These are phyloP conservation scores for Neurospora sublineolata DNA, from an alignment of 495 filamentous ascomycete genomes.

Conservation along the genomic window DNA sequence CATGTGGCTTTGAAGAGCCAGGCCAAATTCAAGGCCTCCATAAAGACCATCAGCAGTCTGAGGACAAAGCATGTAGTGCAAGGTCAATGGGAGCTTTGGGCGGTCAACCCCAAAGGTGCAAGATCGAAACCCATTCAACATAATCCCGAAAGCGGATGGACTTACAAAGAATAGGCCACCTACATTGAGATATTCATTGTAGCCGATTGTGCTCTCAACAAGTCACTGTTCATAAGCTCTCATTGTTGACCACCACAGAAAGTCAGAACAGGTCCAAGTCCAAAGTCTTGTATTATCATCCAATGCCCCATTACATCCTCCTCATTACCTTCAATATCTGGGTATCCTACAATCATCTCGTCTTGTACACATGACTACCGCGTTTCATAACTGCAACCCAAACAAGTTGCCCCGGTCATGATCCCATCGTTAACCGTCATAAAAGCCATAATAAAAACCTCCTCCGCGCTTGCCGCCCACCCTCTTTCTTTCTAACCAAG, in stretches of 20 bases:
- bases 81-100: background rate
- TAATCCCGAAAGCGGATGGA: background rate
- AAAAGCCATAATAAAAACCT: background rate
- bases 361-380: background rate
- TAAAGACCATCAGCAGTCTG: background rate
- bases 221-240: background rate
- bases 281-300: background rate
- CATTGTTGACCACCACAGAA: background rate
- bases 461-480: background rate
- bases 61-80: background rate
- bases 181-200: background rate
- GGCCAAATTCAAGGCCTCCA: background rate
- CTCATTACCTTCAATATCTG: background rate
- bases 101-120: background rate
- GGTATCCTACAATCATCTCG: background rate
- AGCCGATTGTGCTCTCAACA: background rate
- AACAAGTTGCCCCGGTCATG: background rate
- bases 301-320: background rate
- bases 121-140: background rate
- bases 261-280: background rate
- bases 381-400: background rate
- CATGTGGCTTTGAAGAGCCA: background rate
- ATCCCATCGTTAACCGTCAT: background rate
- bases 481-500: background rate
- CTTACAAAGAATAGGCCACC: background rate